Base-by-base conservation (phyloP, 2,329 filamentous ascomycete genomes). In the Septoria petroselini region DNA sequence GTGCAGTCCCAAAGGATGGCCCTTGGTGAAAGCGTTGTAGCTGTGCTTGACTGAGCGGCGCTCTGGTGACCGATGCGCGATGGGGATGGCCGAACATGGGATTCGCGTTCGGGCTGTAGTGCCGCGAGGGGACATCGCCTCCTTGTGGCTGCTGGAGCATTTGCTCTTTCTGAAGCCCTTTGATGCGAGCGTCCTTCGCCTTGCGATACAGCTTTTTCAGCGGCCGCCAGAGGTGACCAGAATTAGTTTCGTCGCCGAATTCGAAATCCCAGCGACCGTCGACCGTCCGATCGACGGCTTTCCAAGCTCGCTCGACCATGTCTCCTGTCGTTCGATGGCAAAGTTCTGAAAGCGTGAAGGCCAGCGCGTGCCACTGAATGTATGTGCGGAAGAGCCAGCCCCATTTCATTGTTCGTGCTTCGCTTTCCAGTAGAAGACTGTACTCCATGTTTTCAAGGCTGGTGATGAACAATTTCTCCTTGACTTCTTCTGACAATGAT, bases 391-490 rank as follows among this genome's bases (percentile, higher is more conserved):
- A 83, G 0, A 84, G 71, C 82, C 82, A 85, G 31, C 77, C 74
- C 82, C 82, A 85, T 60, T 81, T 79, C 59, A 76, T 72, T 0
- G 79, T 84, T 9, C 76, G 72, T 29, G 75, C 72, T 58, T 88
- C 83, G 0, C 76, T 80, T 59, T 85, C 81, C 11, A 90, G 70
- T 1, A 86, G 73, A 41, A 83, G 73, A 14, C 80, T 80, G 63
- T 86, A 83, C 65, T 91, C 86, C 39, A 89, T 77, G 19, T 90
- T 82, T 61, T 91, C 86, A 19, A 91, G 77, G 2, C 85, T 83
- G 0, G 84, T 85, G 18, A 84, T 71, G 64, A 89, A 87, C 1
- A 91, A 73, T 50, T 82, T 82, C 54, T 88, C 80, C 49, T 82
- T 80, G 7, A 81, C 80, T 40, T 83, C 82, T 41, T 79, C 75